phyloP scores from a whole-genome alignment of 208 protist genomes.

The Wallacemonas collosoma region DNA sequence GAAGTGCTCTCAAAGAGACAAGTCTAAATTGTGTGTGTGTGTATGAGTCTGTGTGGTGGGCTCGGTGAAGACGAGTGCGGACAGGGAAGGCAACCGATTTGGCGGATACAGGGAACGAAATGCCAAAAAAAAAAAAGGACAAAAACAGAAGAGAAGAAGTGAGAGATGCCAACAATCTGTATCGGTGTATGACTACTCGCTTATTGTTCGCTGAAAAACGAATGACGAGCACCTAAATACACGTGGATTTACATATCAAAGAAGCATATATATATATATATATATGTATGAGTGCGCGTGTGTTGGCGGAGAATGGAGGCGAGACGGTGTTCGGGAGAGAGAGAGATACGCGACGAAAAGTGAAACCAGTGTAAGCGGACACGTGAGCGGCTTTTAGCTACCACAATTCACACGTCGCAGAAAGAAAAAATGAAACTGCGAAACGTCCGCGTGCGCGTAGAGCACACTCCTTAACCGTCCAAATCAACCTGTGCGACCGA shows the following conservation, averaged over 20 bases:
- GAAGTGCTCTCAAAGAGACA: background rate
- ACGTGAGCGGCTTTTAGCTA: too few species aligned
- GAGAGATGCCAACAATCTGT: background rate
- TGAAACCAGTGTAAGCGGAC: too few species aligned
- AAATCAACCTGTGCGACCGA: background rate
- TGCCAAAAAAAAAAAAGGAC: background rate
- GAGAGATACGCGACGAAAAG: too few species aligned
- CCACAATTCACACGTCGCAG: too few species aligned
- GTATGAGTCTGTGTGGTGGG: background rate
- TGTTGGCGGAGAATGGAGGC: too few species aligned
- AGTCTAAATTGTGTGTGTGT: background rate
- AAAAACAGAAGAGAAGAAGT: slow-evolving; percentile 15
- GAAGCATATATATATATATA: too few species aligned
- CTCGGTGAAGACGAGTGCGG: slow-evolving; percentile 15
- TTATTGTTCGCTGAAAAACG: slow-evolving; percentile 13
- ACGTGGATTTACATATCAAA: background rate
- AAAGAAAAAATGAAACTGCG: too few species aligned
- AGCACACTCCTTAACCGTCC: too few species aligned
- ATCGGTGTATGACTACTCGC: background rate
- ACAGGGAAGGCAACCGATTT: background rate
- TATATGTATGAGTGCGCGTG: too few species aligned
- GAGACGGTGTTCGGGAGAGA: too few species aligned
- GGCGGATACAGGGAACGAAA: background rate
- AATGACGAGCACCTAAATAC: slow-evolving; percentile 6
- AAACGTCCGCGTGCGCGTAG: too few species aligned